These are phyloP conservation scores for Chlamydomonas incerta DNA, from an alignment of 139 green algal species.

Conservation along the genomic window DNA sequence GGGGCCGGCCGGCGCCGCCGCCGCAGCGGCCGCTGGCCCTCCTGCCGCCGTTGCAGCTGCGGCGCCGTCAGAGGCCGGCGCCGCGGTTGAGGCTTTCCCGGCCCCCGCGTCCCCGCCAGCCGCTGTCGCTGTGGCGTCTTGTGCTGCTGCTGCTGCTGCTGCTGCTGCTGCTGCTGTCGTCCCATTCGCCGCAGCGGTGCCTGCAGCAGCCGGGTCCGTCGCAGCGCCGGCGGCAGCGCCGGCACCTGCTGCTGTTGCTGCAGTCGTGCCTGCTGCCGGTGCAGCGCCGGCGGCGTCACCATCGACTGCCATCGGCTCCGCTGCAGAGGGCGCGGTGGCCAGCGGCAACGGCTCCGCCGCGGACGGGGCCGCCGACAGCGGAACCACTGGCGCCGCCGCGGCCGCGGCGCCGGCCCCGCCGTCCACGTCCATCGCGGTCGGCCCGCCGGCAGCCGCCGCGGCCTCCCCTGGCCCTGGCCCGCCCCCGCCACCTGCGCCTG, in stretches of 20 bases:
- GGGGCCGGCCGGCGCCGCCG: neutral
- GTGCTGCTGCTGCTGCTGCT: neutral
- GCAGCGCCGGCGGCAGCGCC: neutral
- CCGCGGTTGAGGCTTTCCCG: neutral
- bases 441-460: neutral
- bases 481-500: no score
- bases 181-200: neutral
- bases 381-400: no score
- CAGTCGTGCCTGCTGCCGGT: no score
- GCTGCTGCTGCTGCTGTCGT: neutral
- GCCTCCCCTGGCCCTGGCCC: no score
- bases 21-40: neutral
- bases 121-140: no score
- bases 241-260: neutral
- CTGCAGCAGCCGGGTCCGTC: neutral
- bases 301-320: no score
- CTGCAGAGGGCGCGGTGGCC: no score
- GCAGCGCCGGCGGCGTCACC: neutral
- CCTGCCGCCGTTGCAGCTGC: neutral
- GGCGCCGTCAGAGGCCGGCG: neutral
- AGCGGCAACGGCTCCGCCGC: neutral
- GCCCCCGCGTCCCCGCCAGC: no score
- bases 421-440: neutral
- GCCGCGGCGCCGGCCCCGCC: no score
- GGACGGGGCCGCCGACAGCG: no score